A percentile compares a stretch with the other conserved stretches of the same genome.
phyloP scores from a whole-genome alignment of 73 alveolate species.

The Symbiodinium natans region DNA sequence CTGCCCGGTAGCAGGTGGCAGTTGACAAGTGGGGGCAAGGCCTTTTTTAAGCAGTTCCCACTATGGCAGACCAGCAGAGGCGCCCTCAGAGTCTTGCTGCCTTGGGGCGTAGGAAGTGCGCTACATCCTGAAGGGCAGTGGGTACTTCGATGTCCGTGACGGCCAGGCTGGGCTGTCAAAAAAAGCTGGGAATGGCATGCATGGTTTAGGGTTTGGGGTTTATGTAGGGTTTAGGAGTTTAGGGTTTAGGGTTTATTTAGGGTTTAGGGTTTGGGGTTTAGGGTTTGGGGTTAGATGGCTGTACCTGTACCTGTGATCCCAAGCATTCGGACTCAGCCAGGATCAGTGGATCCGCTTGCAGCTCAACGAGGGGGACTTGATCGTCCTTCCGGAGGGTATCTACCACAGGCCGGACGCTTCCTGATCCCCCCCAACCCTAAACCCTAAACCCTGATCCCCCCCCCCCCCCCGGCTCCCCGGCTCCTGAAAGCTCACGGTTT shows the following conservation, averaged over 20 bases:
- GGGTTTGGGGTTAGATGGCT: too few species aligned
- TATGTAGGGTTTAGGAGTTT: neutral
- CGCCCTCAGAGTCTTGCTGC: too few species aligned
- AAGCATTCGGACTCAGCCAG: too few species aligned
- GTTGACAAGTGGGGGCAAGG: too few species aligned
- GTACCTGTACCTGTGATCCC: too few species aligned
- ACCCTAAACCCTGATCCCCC: neutral
- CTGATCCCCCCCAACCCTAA: neutral
- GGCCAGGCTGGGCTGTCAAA: conserved; percentile 1
- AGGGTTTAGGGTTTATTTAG: neutral
- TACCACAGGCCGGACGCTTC: conserved; percentile 72
- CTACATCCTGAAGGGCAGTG: conserved; percentile 94
- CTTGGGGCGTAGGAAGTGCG: conserved; percentile 64
- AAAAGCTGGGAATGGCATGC: too few species aligned
- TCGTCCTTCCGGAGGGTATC: conserved; percentile 95
- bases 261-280: too few species aligned
- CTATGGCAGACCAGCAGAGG: too few species aligned
- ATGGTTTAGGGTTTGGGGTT: neutral
- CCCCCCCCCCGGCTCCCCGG: too few species aligned
- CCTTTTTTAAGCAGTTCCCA: too few species aligned
- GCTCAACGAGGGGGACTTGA: conserved; percentile 86
- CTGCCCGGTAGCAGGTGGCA: too few species aligned
- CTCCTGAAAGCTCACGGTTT: too few species aligned
- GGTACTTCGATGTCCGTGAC: conserved; percentile 95
- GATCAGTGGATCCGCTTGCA: conserved; percentile 93